Percentiles rank a stretch among this genome's conserved stretches.
phyloP scores from a whole-genome alignment of 768 basidiomycete genomes.

The Myochromella boudieri region DNA sequence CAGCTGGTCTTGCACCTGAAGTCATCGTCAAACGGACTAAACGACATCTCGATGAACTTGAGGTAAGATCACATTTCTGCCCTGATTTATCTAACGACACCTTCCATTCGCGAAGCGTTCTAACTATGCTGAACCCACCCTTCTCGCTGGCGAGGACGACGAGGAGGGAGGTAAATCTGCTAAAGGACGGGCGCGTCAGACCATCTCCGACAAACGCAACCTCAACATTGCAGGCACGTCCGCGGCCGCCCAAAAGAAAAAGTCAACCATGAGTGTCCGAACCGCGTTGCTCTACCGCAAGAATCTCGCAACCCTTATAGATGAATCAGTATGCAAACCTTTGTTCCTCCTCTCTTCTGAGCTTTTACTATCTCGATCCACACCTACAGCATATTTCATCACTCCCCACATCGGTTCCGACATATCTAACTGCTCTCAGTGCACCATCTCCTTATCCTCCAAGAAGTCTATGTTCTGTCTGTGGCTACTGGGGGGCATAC shows the following conservation, averaged over 20 bases:
- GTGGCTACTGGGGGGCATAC: constrained; percentile 82
- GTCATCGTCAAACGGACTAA: constrained; percentile 74
- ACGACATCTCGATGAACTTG: constrained; percentile 81
- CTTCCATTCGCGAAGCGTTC: constrained; percentile 52
- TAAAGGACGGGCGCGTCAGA: constrained; percentile 72
- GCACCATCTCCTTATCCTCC: constrained; percentile 63
- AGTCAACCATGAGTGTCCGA: constrained; percentile 79
- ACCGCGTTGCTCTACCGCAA: constrained; percentile 83
- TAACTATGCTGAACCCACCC: constrained; percentile 67
- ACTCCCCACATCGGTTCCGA: constrained; percentile 52
- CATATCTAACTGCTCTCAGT: constrained; percentile 70
- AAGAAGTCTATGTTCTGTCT: constrained; percentile 78
- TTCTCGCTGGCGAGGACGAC: constrained; percentile 47
- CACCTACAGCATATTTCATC: constrained; percentile 53
- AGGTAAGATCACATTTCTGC: constrained; percentile 42
- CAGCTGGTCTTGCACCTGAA: constrained; percentile 54
- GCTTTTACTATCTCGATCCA: constrained; percentile 2
- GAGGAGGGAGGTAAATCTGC: constrained; percentile 45
- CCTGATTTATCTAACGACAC: constrained; percentile 5
- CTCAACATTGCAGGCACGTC: constrained; percentile 49
- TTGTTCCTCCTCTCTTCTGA: neutral
- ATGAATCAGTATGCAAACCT: constrained; percentile 69
- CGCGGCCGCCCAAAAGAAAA: constrained; percentile 63
- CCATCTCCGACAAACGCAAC: constrained; percentile 75
- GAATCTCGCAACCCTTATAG: constrained; percentile 67